These are phyloP conservation scores for Venustampulla echinocandica DNA, from an alignment of 495 filamentous ascomycete genomes.

Conservation along the genomic window DNA sequence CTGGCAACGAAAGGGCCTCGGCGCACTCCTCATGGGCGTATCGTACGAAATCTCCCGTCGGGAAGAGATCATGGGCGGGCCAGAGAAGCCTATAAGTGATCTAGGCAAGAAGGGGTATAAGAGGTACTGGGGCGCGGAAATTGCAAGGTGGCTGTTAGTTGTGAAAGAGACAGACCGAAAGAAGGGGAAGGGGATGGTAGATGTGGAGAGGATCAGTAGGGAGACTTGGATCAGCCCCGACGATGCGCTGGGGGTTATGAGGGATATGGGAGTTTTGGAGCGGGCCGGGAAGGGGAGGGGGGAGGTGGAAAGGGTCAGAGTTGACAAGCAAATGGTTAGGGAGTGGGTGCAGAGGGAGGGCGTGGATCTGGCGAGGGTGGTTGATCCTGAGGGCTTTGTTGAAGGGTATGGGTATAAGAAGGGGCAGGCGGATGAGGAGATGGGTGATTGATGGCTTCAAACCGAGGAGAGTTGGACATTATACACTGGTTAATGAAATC, in stretches of 20 bases:
- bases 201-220: slow-evolving; percentile 33
- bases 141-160: slow-evolving; percentile 56
- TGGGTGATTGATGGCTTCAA: slow-evolving; percentile 5
- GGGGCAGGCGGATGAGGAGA: slow-evolving; percentile 20
- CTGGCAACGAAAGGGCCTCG: slow-evolving; percentile 83
- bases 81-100: slow-evolving; percentile 86
- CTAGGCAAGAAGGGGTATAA: slow-evolving; percentile 72
- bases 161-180: slow-evolving; percentile 25
- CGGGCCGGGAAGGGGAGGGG: slow-evolving; percentile 28
- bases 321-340: slow-evolving; percentile 47
- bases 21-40: slow-evolving; percentile 82
- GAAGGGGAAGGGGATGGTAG: slow-evolving; percentile 32
- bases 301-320: slow-evolving; percentile 36
- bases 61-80: slow-evolving; percentile 79
- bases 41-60: slow-evolving; percentile 86
- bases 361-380: slow-evolving; percentile 38
- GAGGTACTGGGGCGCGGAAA: slow-evolving; percentile 73
- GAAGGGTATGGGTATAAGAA: slow-evolving; percentile 35
- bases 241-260: slow-evolving; percentile 70
- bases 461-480: not conserved
- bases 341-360: slow-evolving; percentile 41
- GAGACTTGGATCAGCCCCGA: slow-evolving; percentile 74
- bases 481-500: not conserved
- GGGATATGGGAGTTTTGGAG: slow-evolving; percentile 67
- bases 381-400: slow-evolving; percentile 50